phyloP scores from a whole-genome alignment of 805 yeast genomes.

The Kuraishia hungarica region DNA sequence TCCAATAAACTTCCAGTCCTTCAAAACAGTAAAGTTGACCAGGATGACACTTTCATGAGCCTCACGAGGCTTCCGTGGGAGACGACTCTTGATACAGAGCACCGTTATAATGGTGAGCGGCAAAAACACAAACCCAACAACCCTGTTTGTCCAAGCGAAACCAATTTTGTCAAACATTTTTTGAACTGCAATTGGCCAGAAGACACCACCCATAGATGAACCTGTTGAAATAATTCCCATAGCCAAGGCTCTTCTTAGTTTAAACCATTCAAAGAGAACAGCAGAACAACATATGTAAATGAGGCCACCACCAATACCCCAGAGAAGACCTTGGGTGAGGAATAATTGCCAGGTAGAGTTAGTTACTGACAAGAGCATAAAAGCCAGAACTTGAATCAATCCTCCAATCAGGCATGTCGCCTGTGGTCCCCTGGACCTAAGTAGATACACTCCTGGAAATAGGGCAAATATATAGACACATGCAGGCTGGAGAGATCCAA shows the following conservation, averaged over 20 bases:
- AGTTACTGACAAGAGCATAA: conserved; percentile 38
- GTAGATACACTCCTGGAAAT: conserved; percentile 34
- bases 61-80: conserved; percentile 15
- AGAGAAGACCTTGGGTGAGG: conserved; percentile 42
- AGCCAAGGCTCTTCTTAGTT: conserved; percentile 33
- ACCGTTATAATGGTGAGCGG: conserved; percentile 18
- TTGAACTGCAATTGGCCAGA: conserved; percentile 34
- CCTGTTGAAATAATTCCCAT: conserved; percentile 42
- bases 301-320: conserved; percentile 38
- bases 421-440: conserved; percentile 33
- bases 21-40: conserved; percentile 7
- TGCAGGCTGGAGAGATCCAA: conserved; percentile 45
- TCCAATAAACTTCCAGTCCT: conserved; percentile 7
- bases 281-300: conserved; percentile 34
- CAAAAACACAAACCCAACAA: conserved; percentile 20
- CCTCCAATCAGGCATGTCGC: conserved; percentile 32
- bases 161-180: conserved; percentile 28
- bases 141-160: conserved; percentile 34
- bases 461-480: conserved; percentile 36
- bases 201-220: conserved; percentile 44
- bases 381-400: conserved; percentile 30
- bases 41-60: not conserved
- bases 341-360: conserved; percentile 40
- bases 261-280: conserved; percentile 42
- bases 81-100: conserved; percentile 18